A percentile compares a stretch with the other conserved stretches of the same genome.
Conservation (phyloP, 257 asterid species). For the Primulina eburnea region DNA sequence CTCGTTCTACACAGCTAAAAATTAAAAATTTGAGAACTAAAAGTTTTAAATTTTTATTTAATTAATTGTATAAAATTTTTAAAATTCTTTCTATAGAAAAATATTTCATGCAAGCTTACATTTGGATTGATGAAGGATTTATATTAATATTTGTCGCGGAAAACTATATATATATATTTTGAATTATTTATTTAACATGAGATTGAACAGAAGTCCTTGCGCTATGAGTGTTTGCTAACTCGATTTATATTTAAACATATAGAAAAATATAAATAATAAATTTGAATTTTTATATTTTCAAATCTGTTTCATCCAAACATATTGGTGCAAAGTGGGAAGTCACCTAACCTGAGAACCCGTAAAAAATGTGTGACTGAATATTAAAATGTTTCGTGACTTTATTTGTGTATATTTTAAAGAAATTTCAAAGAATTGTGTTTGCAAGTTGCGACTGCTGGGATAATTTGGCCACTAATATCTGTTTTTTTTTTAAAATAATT, state of each 20-base stretch:
- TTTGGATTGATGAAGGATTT: no score
- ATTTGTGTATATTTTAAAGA: neutral
- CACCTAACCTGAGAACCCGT: slow-evolving; percentile 32
- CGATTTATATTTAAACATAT: no score
- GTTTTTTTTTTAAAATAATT: neutral
- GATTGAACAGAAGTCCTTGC: no score
- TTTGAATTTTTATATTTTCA: no score
- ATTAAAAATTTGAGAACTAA: neutral
- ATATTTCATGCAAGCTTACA: no score
- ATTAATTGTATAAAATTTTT: no score
- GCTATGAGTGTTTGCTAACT: no score
- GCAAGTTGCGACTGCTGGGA: slow-evolving; percentile 62
- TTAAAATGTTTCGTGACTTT: slow-evolving; percentile 13
- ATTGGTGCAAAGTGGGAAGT: slow-evolving; percentile 38
- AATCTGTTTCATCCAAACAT: neutral
- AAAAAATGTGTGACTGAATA: slow-evolving; percentile 26
- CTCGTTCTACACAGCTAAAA: no score
- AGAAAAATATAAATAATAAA: no score
- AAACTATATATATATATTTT: no score
- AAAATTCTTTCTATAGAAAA: neutral
- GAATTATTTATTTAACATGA: no score
- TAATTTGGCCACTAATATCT: slow-evolving; percentile 27
- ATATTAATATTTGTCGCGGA: no score
- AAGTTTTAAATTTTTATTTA: neutral
- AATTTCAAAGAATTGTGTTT: slow-evolving; percentile 35